These are phyloP conservation scores for Arachis monticola DNA, from an alignment of 331 rosid genomes.

Conservation along the genomic window DNA sequence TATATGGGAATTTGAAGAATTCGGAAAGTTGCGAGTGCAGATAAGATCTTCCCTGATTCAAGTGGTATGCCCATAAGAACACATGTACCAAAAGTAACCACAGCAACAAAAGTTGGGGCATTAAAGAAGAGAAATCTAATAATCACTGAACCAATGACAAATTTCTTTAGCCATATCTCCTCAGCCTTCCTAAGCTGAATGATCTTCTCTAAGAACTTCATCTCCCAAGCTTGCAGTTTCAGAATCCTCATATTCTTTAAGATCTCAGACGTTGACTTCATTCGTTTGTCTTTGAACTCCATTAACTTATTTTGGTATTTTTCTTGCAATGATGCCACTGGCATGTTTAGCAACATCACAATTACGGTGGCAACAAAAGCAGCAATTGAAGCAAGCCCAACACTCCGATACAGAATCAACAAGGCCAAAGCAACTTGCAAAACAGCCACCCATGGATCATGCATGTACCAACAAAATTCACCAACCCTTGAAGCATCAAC, in stretches of 20 bases:
- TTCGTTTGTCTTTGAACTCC: conserved; percentile 69
- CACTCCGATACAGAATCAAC: conserved; percentile 58
- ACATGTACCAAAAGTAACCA: conserved; percentile 65
- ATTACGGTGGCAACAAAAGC: conserved; percentile 57
- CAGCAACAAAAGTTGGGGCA: conserved; percentile 68
- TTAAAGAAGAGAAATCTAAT: conserved; percentile 55
- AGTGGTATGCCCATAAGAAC: conserved; percentile 64
- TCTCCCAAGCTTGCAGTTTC: conserved; percentile 82
- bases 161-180: conserved; percentile 55
- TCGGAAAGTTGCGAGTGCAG: conserved; percentile 68
- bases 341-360: conserved; percentile 62
- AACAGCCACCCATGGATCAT: conserved; percentile 54
- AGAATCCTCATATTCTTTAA: conserved; percentile 79
- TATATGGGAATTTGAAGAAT: conserved; percentile 72
- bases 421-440: conserved; percentile 58
- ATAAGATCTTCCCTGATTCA: conserved; percentile 69
- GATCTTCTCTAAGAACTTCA: conserved; percentile 70
- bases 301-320: conserved; percentile 65
- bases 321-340: conserved; percentile 59
- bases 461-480: conserved; percentile 57
- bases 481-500: conserved; percentile 74
- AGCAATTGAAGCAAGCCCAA: conserved; percentile 63
- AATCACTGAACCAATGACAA: conserved; percentile 43
- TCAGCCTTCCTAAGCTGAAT: conserved; percentile 52
- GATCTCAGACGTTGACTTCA: conserved; percentile 68